A percentile compares a stretch with the other conserved stretches of the same genome.
Evolutionary conservation across 73 alveolate species (phyloP).

Genomic region (Loxodes magnus): DNA sequence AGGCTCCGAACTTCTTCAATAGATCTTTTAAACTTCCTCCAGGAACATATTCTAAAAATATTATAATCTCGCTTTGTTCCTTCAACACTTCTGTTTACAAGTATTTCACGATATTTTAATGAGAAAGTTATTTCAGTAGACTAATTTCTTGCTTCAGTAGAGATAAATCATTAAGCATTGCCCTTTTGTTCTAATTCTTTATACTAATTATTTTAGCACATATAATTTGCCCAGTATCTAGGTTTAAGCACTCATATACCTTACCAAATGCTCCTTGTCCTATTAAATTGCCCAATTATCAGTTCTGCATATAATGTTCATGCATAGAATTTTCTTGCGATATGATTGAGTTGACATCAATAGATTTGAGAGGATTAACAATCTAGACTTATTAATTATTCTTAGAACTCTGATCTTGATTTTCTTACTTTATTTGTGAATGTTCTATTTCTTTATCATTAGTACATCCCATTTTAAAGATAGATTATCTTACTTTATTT

Average conservation of each 20-base stretch:
- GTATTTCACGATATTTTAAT: slow-evolving; percentile 20
- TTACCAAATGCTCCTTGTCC: slow-evolving; percentile 16
- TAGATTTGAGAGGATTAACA: no score
- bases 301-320: no score
- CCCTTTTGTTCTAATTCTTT: neutral
- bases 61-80: slow-evolving; percentile 10
- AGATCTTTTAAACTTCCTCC: slow-evolving; percentile 18
- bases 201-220: slow-evolving; percentile 16
- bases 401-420: no score
- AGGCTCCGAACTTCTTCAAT: slow-evolving; percentile 16
- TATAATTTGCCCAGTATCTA: slow-evolving; percentile 16
- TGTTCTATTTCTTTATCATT: no score
- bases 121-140: slow-evolving; percentile 7
- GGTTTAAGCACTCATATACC: slow-evolving; percentile 15
- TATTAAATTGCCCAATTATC: slow-evolving; percentile 14
- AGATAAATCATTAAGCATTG: neutral
- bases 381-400: no score
- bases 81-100: slow-evolving; percentile 11
- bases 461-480: no score
- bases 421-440: no score
- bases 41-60: slow-evolving; percentile 21
- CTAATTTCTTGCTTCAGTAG: slow-evolving; percentile 10
- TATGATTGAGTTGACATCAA: no score
- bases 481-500: no score
- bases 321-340: no score